Evolutionary conservation across 2,329 filamentous ascomycete genomes (phyloP), one percentile per base, ranked within the genome.

Genomic region (Aspergillus floridensis): DNA sequence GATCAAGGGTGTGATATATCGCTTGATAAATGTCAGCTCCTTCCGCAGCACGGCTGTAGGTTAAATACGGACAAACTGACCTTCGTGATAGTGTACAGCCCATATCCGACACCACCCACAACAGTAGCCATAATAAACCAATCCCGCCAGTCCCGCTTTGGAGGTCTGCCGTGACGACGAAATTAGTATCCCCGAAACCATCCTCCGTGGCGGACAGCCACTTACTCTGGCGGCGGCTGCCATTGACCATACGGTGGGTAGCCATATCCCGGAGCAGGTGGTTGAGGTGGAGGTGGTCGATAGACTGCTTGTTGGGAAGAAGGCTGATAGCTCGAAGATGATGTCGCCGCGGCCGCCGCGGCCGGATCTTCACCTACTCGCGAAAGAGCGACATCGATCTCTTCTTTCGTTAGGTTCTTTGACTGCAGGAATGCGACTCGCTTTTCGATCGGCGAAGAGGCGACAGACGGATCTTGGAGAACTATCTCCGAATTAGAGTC

Each of bases 51-150:
- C 14, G 38, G 26, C 26, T 19, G 5, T 19, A 6, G 3, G 38
- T 44, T 56, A 19, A n/a, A 24, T 16, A 31, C 26, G 29, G 16
- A n/a, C 22, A 24, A 14, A 58, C 73, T 41, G 80, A 92, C 90
- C 85, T 96, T 96, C 61, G 92, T 91, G 16, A 97, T 84, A 65
- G 88, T 86, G 73, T 95, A 99, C 22, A 96, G 77, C 0, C 93
- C 93, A 71, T 97, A 98, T 44, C 92, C 85, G 21, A 97, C 88
- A 52, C 93, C 92, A 59, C 92, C 89, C 63, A 96, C 89, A 12
- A 98, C 91, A 0, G 95, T 99, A 7, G 95, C 95, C 92, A 98
- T 96, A 76, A 99, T 98, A 78, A 99, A 99, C 90, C 92, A 98
- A 74, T 99, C 95, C 62, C 96, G 86, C 95, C 95, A 99, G 78